A percentile compares a stretch with the other conserved stretches of the same genome.
Conservation (phyloP, 257 asterid genomes). For the Lycium ferocissimum region DNA sequence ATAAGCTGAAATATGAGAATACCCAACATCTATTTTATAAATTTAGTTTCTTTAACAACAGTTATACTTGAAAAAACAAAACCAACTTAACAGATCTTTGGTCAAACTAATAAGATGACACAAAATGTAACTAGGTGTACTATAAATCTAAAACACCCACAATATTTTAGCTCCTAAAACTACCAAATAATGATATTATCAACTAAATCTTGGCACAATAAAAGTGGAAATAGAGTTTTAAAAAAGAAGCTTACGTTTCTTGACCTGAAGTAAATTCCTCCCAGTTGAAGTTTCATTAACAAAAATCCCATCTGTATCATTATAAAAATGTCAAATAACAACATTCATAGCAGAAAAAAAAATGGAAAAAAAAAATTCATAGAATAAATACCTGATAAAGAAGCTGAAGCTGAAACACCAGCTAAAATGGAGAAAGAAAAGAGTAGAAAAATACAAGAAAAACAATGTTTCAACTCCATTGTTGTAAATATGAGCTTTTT, state of each 20-base stretch:
- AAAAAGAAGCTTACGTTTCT: slow-evolving; percentile 52
- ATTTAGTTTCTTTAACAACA: neutral
- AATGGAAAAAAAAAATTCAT: neutral
- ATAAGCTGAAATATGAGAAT: neutral
- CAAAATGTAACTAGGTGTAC: neutral
- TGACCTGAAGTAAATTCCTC: slow-evolving; percentile 76
- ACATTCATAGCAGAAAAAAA: slow-evolving; percentile 3
- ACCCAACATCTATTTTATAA: neutral
- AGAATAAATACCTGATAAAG: slow-evolving; percentile 54
- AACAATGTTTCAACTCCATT: slow-evolving; percentile 44
- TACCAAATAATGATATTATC: neutral
- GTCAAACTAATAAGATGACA: neutral
- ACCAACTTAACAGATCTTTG: neutral
- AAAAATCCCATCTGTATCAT: slow-evolving; percentile 61
- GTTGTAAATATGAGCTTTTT: slow-evolving; percentile 9
- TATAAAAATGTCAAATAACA: slow-evolving; percentile 20
- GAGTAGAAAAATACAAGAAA: slow-evolving; percentile 41
- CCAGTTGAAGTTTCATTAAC: slow-evolving; percentile 52
- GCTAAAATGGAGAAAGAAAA: slow-evolving; percentile 46
- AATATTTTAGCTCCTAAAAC: neutral
- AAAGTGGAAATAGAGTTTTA: too few species aligned
- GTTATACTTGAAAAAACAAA: neutral
- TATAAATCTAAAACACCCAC: neutral
- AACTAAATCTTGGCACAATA: too few species aligned
- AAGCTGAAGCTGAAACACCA: slow-evolving; percentile 53